Evolutionary conservation across 176 grass and related monocot genomes (phyloP).

Genomic region (Oryza glaberrima): DNA sequence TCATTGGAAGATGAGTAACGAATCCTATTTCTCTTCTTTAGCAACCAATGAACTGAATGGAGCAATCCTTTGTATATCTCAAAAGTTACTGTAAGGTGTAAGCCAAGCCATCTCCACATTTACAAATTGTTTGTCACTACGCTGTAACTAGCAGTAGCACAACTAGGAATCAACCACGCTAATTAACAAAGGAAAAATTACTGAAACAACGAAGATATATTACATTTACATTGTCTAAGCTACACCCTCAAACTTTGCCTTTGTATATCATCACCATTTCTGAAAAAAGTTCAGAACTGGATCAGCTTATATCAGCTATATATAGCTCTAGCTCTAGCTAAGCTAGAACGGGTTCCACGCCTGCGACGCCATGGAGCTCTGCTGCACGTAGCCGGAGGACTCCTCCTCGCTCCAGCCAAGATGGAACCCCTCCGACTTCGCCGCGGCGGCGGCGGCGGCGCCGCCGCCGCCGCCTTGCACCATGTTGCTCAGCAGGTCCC

Average conservation of each 20-base stretch:
- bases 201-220: background rate
- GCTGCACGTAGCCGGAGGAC: background rate
- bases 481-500: constrained; percentile 40
- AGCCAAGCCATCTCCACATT: background rate
- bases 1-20: background rate
- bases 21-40: background rate
- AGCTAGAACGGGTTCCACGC: constrained; percentile 36
- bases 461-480: background rate
- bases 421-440: background rate
- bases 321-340: background rate
- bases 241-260: background rate
- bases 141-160: background rate
- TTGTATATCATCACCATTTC: background rate
- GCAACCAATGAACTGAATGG: background rate
- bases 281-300: background rate
- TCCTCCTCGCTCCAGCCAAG: constrained; percentile 32
- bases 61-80: background rate
- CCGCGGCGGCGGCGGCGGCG: background rate
- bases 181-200: background rate
- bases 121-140: background rate
- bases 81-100: background rate
- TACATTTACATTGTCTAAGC: background rate
- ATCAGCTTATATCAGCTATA: background rate
- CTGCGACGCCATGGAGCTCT: background rate
- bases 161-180: background rate